Percentiles rank a stretch among this genome's conserved stretches.
Evolutionary conservation across 208 protist genomes (phyloP).

Genomic region (Tetramitus jugosus): DNA sequence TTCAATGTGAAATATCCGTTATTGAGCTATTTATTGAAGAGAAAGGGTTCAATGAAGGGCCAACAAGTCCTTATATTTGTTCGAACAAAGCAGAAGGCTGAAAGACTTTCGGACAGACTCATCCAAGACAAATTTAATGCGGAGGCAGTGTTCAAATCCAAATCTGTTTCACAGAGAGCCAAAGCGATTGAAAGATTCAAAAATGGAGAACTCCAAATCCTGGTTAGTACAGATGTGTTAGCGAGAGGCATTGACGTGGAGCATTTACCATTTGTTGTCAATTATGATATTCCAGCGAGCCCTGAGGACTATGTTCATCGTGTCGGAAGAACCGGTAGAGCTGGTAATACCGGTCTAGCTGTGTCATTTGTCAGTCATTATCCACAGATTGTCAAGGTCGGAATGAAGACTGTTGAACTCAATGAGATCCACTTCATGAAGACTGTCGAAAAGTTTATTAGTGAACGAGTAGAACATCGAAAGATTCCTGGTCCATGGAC

Average conservation of each 20-base stretch:
- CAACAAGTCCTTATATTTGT: neutral
- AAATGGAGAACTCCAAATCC: neutral
- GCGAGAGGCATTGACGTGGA: slow-evolving; percentile 18
- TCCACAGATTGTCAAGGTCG: neutral
- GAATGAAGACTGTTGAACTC: neutral
- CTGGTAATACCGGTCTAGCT: neutral
- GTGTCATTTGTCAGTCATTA: neutral
- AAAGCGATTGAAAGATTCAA: neutral
- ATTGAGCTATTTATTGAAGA: neutral
- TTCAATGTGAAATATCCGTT: neutral
- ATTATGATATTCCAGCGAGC: slow-evolving; percentile 7
- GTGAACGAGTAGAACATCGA: neutral
- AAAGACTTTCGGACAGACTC: neutral
- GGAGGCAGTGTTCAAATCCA: neutral
- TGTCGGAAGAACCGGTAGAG: slow-evolving; percentile 11
- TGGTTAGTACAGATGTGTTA: slow-evolving; percentile 14
- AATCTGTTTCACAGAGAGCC: neutral
- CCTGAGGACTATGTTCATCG: slow-evolving; percentile 22
- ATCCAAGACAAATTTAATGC: neutral
- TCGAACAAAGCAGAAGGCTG: neutral
- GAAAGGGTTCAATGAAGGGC: neutral
- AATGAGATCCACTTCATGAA: slow-evolving; percentile 9
- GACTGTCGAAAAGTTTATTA: neutral
- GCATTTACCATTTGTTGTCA: slow-evolving; percentile 2
- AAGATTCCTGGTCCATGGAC: slow-evolving; percentile 13